Percentiles rank a stretch among this genome's conserved stretches.
phyloP scores from a whole-genome alignment of 2,329 filamentous ascomycete species.

The Stromatinia cepivora region DNA sequence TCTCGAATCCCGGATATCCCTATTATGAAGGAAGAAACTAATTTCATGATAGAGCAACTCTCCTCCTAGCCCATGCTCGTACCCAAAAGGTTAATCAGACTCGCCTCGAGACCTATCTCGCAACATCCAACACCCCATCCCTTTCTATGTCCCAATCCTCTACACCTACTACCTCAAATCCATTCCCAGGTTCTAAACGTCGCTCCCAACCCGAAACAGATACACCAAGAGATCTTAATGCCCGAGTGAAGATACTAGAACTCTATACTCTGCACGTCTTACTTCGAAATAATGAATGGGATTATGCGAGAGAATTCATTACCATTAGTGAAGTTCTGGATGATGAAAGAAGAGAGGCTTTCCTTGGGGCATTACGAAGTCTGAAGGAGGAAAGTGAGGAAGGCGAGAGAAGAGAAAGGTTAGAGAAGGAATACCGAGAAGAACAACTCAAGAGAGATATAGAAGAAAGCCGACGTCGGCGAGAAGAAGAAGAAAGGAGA shows the following conservation, averaged over 20 bases:
- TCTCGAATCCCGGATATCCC: conserved; percentile 19
- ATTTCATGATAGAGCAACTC: conserved; percentile 66
- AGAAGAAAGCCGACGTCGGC: conserved; percentile 56
- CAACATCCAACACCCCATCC: conserved; percentile 70
- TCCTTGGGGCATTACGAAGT: conserved; percentile 80
- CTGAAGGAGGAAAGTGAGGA: conserved; percentile 80
- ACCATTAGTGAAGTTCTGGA: conserved; percentile 82
- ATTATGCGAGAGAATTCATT: conserved; percentile 91
- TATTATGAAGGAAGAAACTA: conserved; percentile 22
- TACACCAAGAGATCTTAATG: conserved; percentile 80
- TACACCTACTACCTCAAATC: conserved; percentile 56
- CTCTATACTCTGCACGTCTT: conserved; percentile 93
- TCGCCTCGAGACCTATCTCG: conserved; percentile 84
- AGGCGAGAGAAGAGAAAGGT: conserved; percentile 62
- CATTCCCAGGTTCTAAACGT: conserved; percentile 35
- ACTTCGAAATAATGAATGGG: conserved; percentile 93
- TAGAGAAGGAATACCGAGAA: conserved; percentile 56
- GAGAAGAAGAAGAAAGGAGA: conserved; percentile 60
- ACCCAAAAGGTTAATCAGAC: conserved; percentile 83
- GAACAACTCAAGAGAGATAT: conserved; percentile 57
- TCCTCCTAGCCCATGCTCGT: conserved; percentile 86
- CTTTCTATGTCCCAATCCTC: conserved; percentile 72
- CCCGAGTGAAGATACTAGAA: conserved; percentile 88
- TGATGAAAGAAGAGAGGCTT: conserved; percentile 86
- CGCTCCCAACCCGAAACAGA: conserved; percentile 58